Conservation (phyloP, 192 early-diverging fungal genomes). For the Coemansia sp. region DNA sequence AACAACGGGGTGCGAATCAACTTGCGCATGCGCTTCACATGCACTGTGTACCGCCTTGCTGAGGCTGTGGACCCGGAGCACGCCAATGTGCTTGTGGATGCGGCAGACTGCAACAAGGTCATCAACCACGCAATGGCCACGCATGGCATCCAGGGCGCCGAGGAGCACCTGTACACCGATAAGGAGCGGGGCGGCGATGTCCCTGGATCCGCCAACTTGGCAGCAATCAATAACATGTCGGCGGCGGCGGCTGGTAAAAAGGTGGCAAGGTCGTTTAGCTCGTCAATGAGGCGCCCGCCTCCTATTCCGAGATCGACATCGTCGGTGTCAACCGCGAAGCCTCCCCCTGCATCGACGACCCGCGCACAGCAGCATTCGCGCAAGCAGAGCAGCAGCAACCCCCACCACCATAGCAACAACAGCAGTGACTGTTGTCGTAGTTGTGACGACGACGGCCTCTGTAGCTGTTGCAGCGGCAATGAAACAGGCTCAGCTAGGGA, state of each 20-base stretch:
- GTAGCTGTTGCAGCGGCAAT: constrained; percentile 10
- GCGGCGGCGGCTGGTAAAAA: constrained; percentile 4
- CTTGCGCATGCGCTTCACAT: constrained; percentile 85
- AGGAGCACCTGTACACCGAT: constrained; percentile 24
- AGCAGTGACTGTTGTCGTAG: neutral
- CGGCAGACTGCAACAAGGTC: constrained; percentile 45
- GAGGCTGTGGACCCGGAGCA: constrained; percentile 36
- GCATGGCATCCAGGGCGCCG: constrained; percentile 39
- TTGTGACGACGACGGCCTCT: too few species aligned
- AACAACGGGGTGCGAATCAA: constrained; percentile 77
- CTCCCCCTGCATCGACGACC: neutral
- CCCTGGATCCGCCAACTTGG: constrained; percentile 45
- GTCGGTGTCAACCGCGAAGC: neutral
- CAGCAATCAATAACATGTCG: constrained; percentile 17
- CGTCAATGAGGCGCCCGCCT: constrained; percentile 6
- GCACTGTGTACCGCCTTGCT: constrained; percentile 77
- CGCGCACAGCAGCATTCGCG: neutral
- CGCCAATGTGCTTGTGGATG: constrained; percentile 47
- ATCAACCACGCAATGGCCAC: constrained; percentile 48
- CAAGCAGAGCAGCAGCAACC: constrained; percentile 5
- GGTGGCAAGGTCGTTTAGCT: constrained; percentile 16
- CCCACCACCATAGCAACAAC: constrained; percentile 2
- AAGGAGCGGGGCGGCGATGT: constrained; percentile 48
- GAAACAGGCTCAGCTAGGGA: constrained; percentile 10
- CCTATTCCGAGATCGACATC: neutral